Base-by-base conservation (phyloP, 1,284 basidiomycete species). In the Marasmius tenuissimus region DNA sequence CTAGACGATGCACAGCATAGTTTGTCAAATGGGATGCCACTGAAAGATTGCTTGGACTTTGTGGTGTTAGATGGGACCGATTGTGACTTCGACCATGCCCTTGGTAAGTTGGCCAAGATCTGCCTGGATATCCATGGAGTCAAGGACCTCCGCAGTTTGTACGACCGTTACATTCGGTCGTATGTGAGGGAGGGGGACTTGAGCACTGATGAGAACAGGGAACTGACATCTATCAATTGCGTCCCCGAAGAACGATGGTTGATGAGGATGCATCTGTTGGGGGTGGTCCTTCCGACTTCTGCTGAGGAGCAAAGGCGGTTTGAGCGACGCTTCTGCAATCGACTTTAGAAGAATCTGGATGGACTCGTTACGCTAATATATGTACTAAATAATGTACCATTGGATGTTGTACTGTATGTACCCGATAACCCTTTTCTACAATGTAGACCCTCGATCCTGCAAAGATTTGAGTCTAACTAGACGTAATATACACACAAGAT, bases 31-130 rank as follows among this genome's bases (percentile, higher is more conserved):
- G 52, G 52, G 16, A 37, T 54, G 33, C 52, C 52, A 6, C 37
- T 54, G 27, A 54, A 37, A 34, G 52, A 54, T 38, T 35, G 52
- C 38, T 37, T 54, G n/a, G 52, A 54, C 34, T 54, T 54, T 38
- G 52, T 8, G 34, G 52, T 37, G 11, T 38, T 54, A 1, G 52
- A 54, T n/a, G 12, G 12, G 5, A 54, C 2, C 20, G 52, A 54
- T 14, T 54, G 52, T 37, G 52, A 54, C 38, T 54, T 54, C 38
- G 52, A 54, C 18, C 27, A n/a, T 4, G 52, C 34, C 8, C 52
- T 54, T 11, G 33, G n/a, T 1, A 54, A 54, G 35, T 35, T 54
- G 11, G 52, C 52, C 9, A 14, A 37, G 27, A 54, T 54, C 16
- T 54, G 52, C 18, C 20, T 54, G 35, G 16, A 38, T 3, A 38